Base-by-base conservation (phyloP, 495 filamentous ascomycete genomes). In the Astrothelium macrocarpum region DNA sequence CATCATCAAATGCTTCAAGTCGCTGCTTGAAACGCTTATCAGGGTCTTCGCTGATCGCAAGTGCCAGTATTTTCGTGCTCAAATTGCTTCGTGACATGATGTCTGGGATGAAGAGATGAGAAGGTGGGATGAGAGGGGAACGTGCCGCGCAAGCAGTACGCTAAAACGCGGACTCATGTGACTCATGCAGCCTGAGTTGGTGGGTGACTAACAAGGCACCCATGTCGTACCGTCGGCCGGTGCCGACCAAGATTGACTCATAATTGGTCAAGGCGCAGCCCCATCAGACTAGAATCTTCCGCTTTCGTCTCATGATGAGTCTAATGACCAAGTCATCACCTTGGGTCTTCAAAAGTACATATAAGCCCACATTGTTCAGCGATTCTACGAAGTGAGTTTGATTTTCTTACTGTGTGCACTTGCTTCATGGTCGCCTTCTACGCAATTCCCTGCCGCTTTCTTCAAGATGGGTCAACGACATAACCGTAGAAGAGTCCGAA, bases 401-500 rank as follows among this genome's bases (percentile, higher is more conserved):
- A n/a, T 56, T 29, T 14, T 56, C 16, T 56, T 29, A 28, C 20
- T 20, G 23, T 9, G 18, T 56, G 2, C 4, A n/a, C 5, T 25
- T 20, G 49, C 49, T 56, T 56, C 49, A 25, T 29, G 5, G 49
- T 56, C 49, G 1, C 1, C 45, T 49, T 49, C 45, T 49, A 49
- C 1, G 23, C 49, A 56, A 56, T 5, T 56, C 49, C 49, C 49
- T 56, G 49, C 49, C 49, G 49, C 49, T 25, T 1, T 25, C 23
- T 11, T 29, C 45, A 45, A 36, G 16, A 74, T 74, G 72, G 68
- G 69, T 59, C 66, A 70, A 59, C 67, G 72, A 66, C 71, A 72
- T 59, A 74, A 74, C 45, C 32, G 72, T 31, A 71, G 70, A 64
- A 67, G 72, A 59, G 70, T 67, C 12, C 66, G 72, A 46, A 73